A percentile compares a stretch with the other conserved stretches of the same genome.
Conservation (phyloP, 129 eudicot genomes). For the Calendula officinalis region DNA sequence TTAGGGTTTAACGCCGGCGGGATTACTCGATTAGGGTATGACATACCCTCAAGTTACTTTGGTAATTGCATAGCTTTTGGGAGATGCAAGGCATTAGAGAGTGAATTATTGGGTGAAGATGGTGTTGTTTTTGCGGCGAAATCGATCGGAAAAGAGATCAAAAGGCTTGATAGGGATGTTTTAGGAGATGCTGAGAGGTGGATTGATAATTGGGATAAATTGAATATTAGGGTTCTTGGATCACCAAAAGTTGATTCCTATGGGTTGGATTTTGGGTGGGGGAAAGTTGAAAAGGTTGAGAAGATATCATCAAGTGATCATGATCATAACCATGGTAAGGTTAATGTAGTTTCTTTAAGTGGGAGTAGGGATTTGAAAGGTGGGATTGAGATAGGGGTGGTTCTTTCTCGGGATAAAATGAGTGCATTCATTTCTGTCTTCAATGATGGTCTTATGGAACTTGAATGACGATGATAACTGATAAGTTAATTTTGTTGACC, state of each 20-base stretch:
- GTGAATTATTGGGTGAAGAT: conserved; percentile 31
- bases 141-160: conserved; percentile 41
- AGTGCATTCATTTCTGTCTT: conserved; percentile 30
- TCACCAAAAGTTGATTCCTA: conserved; percentile 55
- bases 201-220: conserved; percentile 41
- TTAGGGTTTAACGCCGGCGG: conserved; percentile 55
- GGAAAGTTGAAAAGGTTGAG: conserved; percentile 43
- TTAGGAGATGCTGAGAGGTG: conserved; percentile 41
- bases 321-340: conserved; percentile 9
- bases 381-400: conserved; percentile 53
- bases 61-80: conserved; percentile 53
- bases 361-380: conserved; percentile 41
- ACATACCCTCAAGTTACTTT: conserved; percentile 34
- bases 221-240: conserved; percentile 41
- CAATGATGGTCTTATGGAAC: conserved; percentile 26
- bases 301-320: conserved; percentile 33
- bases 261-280: conserved; percentile 52
- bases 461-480: conserved; percentile 4
- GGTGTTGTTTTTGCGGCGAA: conserved; percentile 40
- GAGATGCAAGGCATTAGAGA: conserved; percentile 24
- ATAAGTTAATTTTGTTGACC: no score
- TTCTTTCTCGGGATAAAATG: conserved; percentile 32
- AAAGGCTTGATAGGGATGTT: conserved; percentile 36
- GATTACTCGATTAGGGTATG: conserved; percentile 35
- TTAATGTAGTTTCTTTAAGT: conserved; percentile 26